Evolutionary conservation across 2,329 filamentous ascomycete species (phyloP), one percentile per base, ranked within the genome.

Genomic region (Gnomoniopsis sp.): DNA sequence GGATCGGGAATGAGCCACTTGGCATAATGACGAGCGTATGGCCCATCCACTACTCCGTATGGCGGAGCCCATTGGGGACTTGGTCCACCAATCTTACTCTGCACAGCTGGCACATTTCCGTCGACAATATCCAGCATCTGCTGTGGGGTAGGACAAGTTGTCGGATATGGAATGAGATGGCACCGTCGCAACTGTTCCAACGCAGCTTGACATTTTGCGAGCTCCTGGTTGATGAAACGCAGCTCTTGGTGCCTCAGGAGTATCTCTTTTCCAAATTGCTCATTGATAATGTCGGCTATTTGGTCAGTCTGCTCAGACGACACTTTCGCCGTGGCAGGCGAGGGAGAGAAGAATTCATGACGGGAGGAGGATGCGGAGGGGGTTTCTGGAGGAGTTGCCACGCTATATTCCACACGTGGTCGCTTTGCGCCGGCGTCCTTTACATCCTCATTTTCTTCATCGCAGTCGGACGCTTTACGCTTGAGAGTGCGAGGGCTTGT

Each of bases 181-280:
- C 93, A 97, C 61, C 95, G 88, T 66, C 95, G 89, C 63, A 99
- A 79, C 76, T 98, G 95, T 75, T 99, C 95, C 65, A 98, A 81
- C 12, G 93, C 91, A 64, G 93, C 79, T 77, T 98, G 93, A 70
- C 93, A 97, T 77, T 97, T 98, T 64, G 91, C 93, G 64, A 98
- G 83, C 76, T 98, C 95, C 75, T 96, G 92, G 70, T 98, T 91
- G 72, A 98, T 96, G 65, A 96, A 81, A 58, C 93, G 90, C 60
- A 98, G 77, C 77, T 99, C 95, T 68, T 95, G 87, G 74, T 99
- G 95, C 79, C 97, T 98, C 71, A 96, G 78, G 63, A 98, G 77
- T 55, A 98, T 93, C 77, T 97, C 93, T 65, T 95, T 84, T 68
- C 92, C 90, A 72, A 98, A 88, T 74, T 97, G 90, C 62, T 91